Evolutionary conservation across 805 yeast genomes (phyloP).

Genomic region (Kazachstania martiniae): DNA sequence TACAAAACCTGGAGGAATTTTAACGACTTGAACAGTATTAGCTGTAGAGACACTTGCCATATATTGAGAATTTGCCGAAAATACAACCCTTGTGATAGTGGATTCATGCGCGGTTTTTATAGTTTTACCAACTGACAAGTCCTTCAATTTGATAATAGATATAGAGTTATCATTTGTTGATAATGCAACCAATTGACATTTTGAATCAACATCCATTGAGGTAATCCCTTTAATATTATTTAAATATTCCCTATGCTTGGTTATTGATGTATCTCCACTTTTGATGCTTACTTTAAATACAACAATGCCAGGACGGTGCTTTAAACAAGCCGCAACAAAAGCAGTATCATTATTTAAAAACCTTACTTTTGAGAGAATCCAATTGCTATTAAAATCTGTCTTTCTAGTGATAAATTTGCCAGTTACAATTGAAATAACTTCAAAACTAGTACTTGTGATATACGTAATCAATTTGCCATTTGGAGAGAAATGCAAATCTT

Average conservation of each 20-base stretch:
- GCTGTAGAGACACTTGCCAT: constrained; percentile 73
- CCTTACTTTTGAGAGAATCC: constrained; percentile 27
- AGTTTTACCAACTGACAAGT: constrained; percentile 40
- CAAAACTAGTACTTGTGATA: constrained; percentile 45
- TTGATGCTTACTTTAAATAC: constrained; percentile 21
- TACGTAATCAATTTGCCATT: constrained; percentile 56
- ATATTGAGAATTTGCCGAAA: constrained; percentile 56
- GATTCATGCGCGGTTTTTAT: constrained; percentile 59
- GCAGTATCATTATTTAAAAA: constrained; percentile 27
- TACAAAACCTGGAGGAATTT: constrained; percentile 43
- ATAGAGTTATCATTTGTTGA: constrained; percentile 54
- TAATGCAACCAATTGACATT: constrained; percentile 30
- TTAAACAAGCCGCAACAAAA: constrained; percentile 35
- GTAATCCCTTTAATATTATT: constrained; percentile 37
- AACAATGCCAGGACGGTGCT: constrained; percentile 31
- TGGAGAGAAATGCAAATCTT: constrained; percentile 58
- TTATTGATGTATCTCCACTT: constrained; percentile 13
- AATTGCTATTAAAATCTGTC: constrained; percentile 27
- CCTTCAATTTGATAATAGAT: constrained; percentile 40
- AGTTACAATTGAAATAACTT: constrained; percentile 32
- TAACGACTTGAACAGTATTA: constrained; percentile 53
- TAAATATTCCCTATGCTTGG: constrained; percentile 17
- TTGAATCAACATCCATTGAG: constrained; percentile 33
- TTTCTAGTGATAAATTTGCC: constrained; percentile 30
- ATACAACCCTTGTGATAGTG: constrained; percentile 63